These are phyloP conservation scores for Silybum marianum DNA, from an alignment of 129 eudicot genomes.

Conservation along the genomic window DNA sequence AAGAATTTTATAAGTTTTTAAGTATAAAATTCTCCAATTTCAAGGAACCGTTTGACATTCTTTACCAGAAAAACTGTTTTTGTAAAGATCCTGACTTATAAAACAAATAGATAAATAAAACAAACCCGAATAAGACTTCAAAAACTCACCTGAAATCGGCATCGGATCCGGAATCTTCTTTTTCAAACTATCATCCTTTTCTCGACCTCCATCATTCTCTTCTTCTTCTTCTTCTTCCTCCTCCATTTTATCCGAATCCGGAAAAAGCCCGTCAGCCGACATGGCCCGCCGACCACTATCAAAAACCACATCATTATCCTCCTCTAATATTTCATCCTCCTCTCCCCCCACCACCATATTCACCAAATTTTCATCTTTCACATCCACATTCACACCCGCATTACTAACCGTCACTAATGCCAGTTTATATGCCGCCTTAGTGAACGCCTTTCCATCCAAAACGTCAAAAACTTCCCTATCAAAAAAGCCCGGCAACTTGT, in stretches of 20 bases:
- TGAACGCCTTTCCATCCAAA: conserved; percentile 51
- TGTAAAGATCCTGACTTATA: not conserved
- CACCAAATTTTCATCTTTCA: conserved; percentile 35
- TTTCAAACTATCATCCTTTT: conserved; percentile 24
- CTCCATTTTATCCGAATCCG: conserved; percentile 40
- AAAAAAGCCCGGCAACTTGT: conserved; percentile 68
- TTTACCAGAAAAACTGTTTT: not conserved
- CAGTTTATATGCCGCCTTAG: conserved; percentile 38
- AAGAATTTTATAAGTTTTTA: no score
- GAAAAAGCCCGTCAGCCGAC: conserved; percentile 49
- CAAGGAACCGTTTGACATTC: not conserved
- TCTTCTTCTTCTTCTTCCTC: conserved; percentile 39
- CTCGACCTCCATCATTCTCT: conserved; percentile 20
- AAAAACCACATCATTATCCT: conserved; percentile 33
- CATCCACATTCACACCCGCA: conserved; percentile 27
- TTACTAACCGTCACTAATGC: conserved; percentile 46
- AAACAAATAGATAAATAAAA: not conserved
- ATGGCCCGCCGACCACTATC: conserved; percentile 47
- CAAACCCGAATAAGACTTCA: not conserved
- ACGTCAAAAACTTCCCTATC: conserved; percentile 72
- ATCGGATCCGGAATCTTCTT: conserved; percentile 41
- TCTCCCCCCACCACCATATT: conserved; percentile 26
- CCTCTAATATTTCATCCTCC: conserved; percentile 43
- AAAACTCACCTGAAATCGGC: conserved; percentile 71
- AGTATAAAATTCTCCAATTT: not conserved